Evolutionary conservation across 2,329 filamentous ascomycete species (phyloP).

Genomic region (Talaromyces sp.): DNA sequence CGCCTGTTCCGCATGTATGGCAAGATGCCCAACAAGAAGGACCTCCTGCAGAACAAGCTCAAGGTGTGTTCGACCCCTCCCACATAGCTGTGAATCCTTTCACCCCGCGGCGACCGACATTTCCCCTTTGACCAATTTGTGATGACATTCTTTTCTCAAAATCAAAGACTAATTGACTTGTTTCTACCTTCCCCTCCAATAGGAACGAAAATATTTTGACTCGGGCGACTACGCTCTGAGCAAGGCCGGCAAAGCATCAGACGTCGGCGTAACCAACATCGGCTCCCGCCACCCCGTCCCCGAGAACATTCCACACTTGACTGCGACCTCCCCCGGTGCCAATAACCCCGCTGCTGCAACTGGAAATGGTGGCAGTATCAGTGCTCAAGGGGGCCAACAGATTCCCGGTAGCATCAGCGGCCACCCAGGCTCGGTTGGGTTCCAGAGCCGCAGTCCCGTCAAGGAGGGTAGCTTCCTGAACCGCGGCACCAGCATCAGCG

Average conservation of each 20-base stretch:
- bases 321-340: conserved; percentile 60
- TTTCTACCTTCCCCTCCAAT: conserved; percentile 1
- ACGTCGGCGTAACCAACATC: conserved; percentile 89
- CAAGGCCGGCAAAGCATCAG: conserved; percentile 94
- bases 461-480: conserved; percentile 90
- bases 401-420: conserved; percentile 47
- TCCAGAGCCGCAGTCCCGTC: conserved; percentile 74
- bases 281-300: conserved; percentile 93
- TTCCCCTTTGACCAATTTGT: background rate
- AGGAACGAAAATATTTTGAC: conserved; percentile 98
- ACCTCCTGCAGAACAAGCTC: conserved; percentile 95
- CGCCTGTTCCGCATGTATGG: conserved; percentile 95
- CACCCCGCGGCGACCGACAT: background rate
- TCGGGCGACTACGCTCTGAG: conserved; percentile 94
- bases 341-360: conserved; percentile 35
- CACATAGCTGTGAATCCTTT: background rate
- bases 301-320: conserved; percentile 91
- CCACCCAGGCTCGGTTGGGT: conserved; percentile 42
- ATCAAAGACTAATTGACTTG: background rate
- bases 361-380: conserved; percentile 34
- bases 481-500: conserved; percentile 72
- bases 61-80: conserved; percentile 57
- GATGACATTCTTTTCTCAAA: background rate
- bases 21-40: conserved; percentile 94
- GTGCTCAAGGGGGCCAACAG: conserved; percentile 40